Evolutionary conservation across 805 yeast genomes (phyloP), one percentile per base, ranked within the genome.

Genomic region (Ogataea corticis): DNA sequence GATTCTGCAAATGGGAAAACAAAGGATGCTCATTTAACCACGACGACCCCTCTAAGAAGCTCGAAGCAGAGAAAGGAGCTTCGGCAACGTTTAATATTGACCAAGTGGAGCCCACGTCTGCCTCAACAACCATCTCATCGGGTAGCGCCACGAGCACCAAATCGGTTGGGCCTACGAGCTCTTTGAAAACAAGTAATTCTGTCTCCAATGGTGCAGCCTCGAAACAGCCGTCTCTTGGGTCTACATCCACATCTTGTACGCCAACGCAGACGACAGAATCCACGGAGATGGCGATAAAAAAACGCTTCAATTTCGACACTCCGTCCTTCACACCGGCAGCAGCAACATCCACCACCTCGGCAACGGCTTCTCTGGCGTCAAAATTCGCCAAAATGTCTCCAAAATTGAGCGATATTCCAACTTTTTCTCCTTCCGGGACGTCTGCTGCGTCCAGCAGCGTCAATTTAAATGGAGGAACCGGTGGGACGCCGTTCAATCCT

Each of bases 21-120:
- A 88, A 87, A 57, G 96, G 96, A 10, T 89, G 96, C 61, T 85
- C 83, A 2, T 89, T 87, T 61, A 81, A 79, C 41, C 96, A 87
- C 62, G 85, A 77, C 47, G 66, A 61, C 32, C 71, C 68, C 38
- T 58, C 60, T 23, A 40, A 48, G 33, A 38, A 49, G 15, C 31
- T 43, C 30, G 37, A 21, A 14, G 33, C 52, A 13, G 38, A 48
- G 18, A 25, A 50, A 21, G 9, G 7, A 9, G 25, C 7, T 9
- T 17, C 35, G 7, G 35, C 6, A 10, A 3, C 35, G 3, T 17
- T 10, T 7, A 16, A 32, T 14, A 14, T 23, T 11, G 38, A 37
- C 31, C 40, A 17, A 3, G 15, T 16, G 14, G 50, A 45, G 13
- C 49, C 48, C 9, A 33, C 44, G 4, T 42, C 50, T 5, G 45